A percentile compares a stretch with the other conserved stretches of the same genome.
These are phyloP conservation scores for Penicillium paradoxum DNA, from an alignment of 495 filamentous ascomycete species.

Conservation along the genomic window DNA sequence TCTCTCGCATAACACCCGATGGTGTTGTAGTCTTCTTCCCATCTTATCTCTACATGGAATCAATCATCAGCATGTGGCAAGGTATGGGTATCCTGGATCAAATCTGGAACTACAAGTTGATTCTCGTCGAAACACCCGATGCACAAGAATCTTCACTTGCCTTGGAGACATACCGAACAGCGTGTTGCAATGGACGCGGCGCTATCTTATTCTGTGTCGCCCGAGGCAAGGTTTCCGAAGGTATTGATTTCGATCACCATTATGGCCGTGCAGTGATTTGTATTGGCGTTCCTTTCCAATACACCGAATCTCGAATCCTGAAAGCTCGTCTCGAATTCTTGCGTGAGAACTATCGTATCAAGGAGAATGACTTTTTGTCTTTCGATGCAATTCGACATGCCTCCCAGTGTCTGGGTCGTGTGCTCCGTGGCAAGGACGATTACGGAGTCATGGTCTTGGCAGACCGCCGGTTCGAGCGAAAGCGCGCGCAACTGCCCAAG, in stretches of 20 bases:
- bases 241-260: constrained; percentile 99
- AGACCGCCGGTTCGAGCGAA: constrained; percentile 85
- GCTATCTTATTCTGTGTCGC: constrained; percentile 92
- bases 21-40: constrained; percentile 99
- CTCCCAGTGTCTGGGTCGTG: constrained; percentile 92
- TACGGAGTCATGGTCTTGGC: constrained; percentile 99
- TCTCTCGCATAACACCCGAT: constrained; percentile 90
- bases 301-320: constrained; percentile 94
- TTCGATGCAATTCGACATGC: constrained; percentile 99
- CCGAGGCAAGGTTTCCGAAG: constrained; percentile 94
- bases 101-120: constrained; percentile 99
- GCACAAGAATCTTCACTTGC: constrained; percentile 94
- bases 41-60: constrained; percentile 98
- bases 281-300: constrained; percentile 98
- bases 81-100: constrained; percentile 95
- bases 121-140: constrained; percentile 96
- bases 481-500: constrained; percentile 84
- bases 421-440: constrained; percentile 94
- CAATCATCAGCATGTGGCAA: constrained; percentile 98
- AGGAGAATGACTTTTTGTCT: constrained; percentile 95
- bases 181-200: constrained; percentile 93
- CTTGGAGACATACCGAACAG: constrained; percentile 93
- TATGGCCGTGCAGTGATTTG: constrained; percentile 95
- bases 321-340: constrained; percentile 96
- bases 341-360: constrained; percentile 92